phyloP scores from a whole-genome alignment of 1,284 basidiomycete genomes.

The Malassezia japonica region DNA sequence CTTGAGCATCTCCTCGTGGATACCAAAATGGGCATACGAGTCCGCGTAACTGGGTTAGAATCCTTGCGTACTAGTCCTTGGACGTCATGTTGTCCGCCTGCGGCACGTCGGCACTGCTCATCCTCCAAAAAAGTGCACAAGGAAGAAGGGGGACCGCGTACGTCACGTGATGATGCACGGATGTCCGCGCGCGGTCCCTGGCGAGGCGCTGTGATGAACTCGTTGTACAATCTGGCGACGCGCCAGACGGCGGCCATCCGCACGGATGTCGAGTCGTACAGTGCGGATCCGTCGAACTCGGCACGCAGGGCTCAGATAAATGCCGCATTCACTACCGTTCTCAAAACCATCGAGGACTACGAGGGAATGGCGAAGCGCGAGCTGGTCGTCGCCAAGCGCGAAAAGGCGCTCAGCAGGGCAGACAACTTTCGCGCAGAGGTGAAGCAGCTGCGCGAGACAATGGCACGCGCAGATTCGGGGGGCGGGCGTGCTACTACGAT shows the following conservation, averaged over 20 bases:
- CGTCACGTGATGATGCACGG: no score
- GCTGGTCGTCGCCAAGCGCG: conserved; percentile 40
- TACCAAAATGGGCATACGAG: conserved; percentile 48
- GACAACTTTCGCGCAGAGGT: conserved; percentile 38
- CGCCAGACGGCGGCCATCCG: conserved; percentile 43
- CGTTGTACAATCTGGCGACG: conserved; percentile 44
- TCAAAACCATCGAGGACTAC: conserved; percentile 46
- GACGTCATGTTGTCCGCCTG: conserved; percentile 37
- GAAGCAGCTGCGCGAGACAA: conserved; percentile 24
- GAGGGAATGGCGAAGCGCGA: conserved; percentile 44
- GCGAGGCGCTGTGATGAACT: no score
- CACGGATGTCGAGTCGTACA: conserved; percentile 36
- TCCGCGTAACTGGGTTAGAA: conserved; percentile 34
- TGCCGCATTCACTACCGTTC: conserved; percentile 33
- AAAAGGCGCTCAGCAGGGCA: conserved; percentile 39
- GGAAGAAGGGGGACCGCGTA: no score
- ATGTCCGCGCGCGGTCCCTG: no score
- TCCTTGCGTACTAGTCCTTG: conserved; percentile 28
- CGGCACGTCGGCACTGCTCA: background rate
- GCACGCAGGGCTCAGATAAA: conserved; percentile 30
- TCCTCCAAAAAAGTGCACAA: conserved; percentile 3
- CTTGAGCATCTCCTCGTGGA: conserved; percentile 82
- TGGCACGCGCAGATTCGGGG: background rate
- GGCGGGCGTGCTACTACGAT: no score
- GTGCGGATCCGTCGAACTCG: conserved; percentile 19